These are phyloP conservation scores for Suhomyces sp. DNA, from an alignment of 805 yeast species.

Conservation along the genomic window DNA sequence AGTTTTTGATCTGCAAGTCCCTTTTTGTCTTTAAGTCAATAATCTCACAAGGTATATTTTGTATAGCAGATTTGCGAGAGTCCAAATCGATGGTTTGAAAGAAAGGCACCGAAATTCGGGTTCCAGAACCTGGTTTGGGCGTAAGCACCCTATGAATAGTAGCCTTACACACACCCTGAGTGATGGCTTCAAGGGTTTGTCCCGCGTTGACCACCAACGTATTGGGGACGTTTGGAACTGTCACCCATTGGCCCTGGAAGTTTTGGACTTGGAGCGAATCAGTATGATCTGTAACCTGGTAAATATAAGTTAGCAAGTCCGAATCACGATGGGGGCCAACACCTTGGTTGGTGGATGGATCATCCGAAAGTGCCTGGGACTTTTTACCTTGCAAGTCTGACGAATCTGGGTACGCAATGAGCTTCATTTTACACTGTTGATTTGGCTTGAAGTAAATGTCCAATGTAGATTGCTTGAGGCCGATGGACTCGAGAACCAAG, in stretches of 20 bases:
- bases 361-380: slow-evolving; percentile 26
- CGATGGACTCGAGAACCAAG: slow-evolving; percentile 56
- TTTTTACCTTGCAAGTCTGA: slow-evolving; percentile 18
- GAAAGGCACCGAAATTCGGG: slow-evolving; percentile 47
- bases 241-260: slow-evolving; percentile 55
- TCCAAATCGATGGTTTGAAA: slow-evolving; percentile 47
- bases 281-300: slow-evolving; percentile 49
- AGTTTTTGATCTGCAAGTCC: slow-evolving; percentile 31
- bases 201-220: slow-evolving; percentile 58
- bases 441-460: slow-evolving; percentile 50
- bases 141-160: slow-evolving; percentile 54
- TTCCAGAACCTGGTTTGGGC: slow-evolving; percentile 39
- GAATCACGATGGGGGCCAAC: slow-evolving; percentile 69
- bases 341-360: slow-evolving; percentile 42
- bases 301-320: slow-evolving; percentile 57
- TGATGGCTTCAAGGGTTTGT: slow-evolving; percentile 58
- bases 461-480: slow-evolving; percentile 42
- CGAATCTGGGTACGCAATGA: slow-evolving; percentile 55
- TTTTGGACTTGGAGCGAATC: slow-evolving; percentile 57
- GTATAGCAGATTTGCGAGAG: slow-evolving; percentile 27
- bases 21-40: slow-evolving; percentile 30
- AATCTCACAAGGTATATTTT: slow-evolving; percentile 27
- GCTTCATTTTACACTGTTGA: slow-evolving; percentile 52
- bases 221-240: slow-evolving; percentile 48
- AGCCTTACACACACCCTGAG: slow-evolving; percentile 57